Percentiles rank a stretch among this genome's conserved stretches.
Conservation (phyloP, 441 rosid genomes). For the Populus trichocarpa region DNA sequence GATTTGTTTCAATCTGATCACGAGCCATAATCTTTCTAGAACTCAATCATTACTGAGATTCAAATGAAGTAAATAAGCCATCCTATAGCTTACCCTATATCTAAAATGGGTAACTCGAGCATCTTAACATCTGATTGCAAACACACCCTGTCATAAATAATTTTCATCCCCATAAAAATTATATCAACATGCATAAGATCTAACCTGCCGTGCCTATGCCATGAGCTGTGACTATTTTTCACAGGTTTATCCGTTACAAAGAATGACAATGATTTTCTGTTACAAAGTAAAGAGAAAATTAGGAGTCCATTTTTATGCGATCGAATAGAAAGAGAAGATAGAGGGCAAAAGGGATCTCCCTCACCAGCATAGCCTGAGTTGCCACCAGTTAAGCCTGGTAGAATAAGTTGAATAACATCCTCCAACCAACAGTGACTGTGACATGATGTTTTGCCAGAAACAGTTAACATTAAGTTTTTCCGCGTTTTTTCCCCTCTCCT, state of each 20-base stretch:
- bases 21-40: background rate
- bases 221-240: background rate
- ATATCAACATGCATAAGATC: background rate
- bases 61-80: background rate
- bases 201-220: background rate
- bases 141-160: background rate
- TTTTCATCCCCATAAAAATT: background rate
- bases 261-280: background rate
- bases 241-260: background rate
- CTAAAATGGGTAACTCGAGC: background rate
- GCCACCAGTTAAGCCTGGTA: slow-evolving; percentile 41
- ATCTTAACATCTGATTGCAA: background rate
- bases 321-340: slow-evolving; percentile 3
- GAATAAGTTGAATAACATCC: slow-evolving; percentile 49
- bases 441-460: slow-evolving; percentile 16
- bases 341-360: slow-evolving; percentile 2
- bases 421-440: slow-evolving; percentile 65
- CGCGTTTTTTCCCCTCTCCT: background rate
- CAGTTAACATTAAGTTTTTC: background rate
- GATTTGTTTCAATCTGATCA: background rate
- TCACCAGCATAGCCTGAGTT: slow-evolving; percentile 69
- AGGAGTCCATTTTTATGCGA: background rate
- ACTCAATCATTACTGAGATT: background rate
- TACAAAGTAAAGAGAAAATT: background rate
- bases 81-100: background rate